Evolutionary conservation across 2,329 filamentous ascomycete species (phyloP).

Genomic region (Ploettnerulaceae sp.): DNA sequence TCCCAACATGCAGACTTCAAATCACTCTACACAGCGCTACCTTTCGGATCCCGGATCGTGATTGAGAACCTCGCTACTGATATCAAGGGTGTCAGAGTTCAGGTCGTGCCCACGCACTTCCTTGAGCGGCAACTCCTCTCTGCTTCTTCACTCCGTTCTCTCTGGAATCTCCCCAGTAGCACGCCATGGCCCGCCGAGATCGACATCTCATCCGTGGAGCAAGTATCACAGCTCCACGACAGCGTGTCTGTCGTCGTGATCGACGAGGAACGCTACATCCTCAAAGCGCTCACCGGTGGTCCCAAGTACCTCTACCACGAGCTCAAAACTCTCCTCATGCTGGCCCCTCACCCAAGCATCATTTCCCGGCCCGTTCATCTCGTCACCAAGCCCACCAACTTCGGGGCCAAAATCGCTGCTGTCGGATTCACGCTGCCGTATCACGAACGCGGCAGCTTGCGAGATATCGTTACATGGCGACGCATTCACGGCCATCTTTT

Average conservation of each 20-base stretch:
- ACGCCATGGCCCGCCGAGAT: conserved; percentile 34
- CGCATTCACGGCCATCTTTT: conserved; percentile 25
- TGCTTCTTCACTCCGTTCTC: conserved; percentile 37
- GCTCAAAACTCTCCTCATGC: conserved; percentile 48
- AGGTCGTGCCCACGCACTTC: conserved; percentile 46
- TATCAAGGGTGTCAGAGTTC: conserved; percentile 42
- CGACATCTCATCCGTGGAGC: conserved; percentile 46
- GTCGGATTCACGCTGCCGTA: conserved; percentile 53
- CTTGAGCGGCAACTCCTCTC: conserved; percentile 50
- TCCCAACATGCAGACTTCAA: conserved; percentile 22
- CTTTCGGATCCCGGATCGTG: conserved; percentile 55
- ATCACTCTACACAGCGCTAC: conserved; percentile 41
- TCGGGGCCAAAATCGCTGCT: conserved; percentile 51
- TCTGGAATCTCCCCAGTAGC: conserved; percentile 36
- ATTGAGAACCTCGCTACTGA: conserved; percentile 47
- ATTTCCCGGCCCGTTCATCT: conserved; percentile 49
- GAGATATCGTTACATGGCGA: conserved; percentile 41
- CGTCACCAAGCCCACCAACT: conserved; percentile 50
- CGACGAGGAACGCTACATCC: conserved; percentile 42
- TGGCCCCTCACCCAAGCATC: conserved; percentile 49
- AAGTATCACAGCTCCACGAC: conserved; percentile 52
- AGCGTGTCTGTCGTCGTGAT: conserved; percentile 49
- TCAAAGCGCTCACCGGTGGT: conserved; percentile 54
- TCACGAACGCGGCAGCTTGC: conserved; percentile 49
- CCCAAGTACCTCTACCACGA: conserved; percentile 60